These are phyloP conservation scores for Syzygium aromaticum DNA, from an alignment of 345 rosid species.

Conservation along the genomic window DNA sequence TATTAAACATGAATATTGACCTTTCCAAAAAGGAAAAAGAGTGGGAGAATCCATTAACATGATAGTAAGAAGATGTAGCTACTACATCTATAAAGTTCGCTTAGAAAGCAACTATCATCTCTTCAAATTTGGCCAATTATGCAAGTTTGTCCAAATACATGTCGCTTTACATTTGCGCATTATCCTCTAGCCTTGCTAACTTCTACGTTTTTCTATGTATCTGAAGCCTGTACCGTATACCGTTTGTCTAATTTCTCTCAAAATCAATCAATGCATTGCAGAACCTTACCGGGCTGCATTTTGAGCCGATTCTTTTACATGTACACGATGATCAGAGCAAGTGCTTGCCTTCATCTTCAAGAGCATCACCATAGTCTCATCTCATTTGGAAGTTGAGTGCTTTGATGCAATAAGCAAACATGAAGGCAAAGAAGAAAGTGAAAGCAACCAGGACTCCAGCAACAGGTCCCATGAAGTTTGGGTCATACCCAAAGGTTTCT, in stretches of 20 bases:
- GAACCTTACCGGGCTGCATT: not conserved
- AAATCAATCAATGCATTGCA: not conserved
- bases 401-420: constrained; percentile 64
- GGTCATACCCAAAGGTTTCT: constrained; percentile 35
- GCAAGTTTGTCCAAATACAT: not conserved
- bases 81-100: not conserved
- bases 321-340: not conserved
- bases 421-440: constrained; percentile 50
- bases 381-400: constrained; percentile 73
- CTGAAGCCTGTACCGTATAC: not conserved
- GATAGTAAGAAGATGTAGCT: not conserved
- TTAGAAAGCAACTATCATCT: not conserved
- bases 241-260: not conserved
- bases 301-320: not conserved
- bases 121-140: not conserved
- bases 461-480: constrained; percentile 55
- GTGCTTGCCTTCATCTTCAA: not conserved
- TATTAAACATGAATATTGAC: not conserved
- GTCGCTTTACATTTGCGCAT: not conserved
- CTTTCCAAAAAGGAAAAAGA: not conserved
- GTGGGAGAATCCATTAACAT: not conserved
- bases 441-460: constrained; percentile 60
- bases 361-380: constrained; percentile 10
- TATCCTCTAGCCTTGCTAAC: not conserved
- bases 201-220: not conserved